A percentile compares a stretch with the other conserved stretches of the same genome.
These are phyloP conservation scores for Aspergillus melleus DNA, from an alignment of 2,329 filamentous ascomycete species.

Conservation along the genomic window DNA sequence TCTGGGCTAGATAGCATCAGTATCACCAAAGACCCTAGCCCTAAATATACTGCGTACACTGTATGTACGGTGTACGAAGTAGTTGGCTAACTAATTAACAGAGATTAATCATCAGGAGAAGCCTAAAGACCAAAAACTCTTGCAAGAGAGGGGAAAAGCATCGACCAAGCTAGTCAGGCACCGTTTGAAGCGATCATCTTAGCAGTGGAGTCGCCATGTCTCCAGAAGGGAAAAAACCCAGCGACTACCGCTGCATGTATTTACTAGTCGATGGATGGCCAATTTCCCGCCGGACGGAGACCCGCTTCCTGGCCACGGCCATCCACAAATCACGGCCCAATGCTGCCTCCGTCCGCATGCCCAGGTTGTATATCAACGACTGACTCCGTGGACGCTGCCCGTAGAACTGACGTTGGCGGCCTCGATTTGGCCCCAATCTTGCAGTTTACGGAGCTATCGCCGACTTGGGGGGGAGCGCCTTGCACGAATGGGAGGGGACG, in stretches of 20 bases:
- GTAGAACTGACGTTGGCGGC: not conserved
- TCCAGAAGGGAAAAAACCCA: constrained; percentile 6
- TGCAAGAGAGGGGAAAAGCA: not conserved
- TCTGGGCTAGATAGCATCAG: too few relatives aligned
- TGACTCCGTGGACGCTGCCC: too few relatives aligned
- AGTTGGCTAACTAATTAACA: not conserved
- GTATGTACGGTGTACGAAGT: too few relatives aligned
- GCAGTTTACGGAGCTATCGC: too few relatives aligned
- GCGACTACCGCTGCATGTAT: constrained; percentile 1
- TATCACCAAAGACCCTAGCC: too few relatives aligned
- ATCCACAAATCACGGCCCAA: not conserved
- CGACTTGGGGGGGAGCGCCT: too few relatives aligned
- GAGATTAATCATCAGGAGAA: constrained; percentile 5
- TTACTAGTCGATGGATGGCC: not conserved
- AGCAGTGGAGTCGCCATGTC: constrained; percentile 11
- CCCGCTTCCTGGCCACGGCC: not conserved
- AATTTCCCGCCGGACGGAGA: constrained; percentile 1
- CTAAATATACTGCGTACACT: too few relatives aligned
- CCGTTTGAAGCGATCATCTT: constrained; percentile 14
- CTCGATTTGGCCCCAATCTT: not conserved
- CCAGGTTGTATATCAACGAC: too few relatives aligned
- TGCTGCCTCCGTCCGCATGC: not conserved
- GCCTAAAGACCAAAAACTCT: constrained; percentile 2
- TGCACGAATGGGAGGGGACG: too few relatives aligned
- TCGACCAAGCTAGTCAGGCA: constrained; percentile 13